These are phyloP conservation scores for Loxodes magnus DNA, from an alignment of 73 alveolate genomes.

Conservation along the genomic window DNA sequence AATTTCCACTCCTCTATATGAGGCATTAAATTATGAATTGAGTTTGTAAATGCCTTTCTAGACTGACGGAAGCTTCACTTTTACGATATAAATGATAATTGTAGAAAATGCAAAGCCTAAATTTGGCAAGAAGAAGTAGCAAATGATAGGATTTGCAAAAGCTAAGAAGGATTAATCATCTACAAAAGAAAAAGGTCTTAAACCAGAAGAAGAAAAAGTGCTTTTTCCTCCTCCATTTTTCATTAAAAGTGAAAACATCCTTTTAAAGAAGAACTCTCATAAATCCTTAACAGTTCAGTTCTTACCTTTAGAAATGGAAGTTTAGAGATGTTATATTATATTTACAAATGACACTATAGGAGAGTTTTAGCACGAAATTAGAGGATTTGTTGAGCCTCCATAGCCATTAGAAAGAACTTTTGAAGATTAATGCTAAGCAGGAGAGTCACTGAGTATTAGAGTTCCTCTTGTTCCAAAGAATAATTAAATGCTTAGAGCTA, in stretches of 20 bases:
- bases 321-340: conserved; percentile 80
- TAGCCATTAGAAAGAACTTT: conserved; percentile 56
- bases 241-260: conserved; percentile 45
- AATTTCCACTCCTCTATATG: conserved; percentile 32
- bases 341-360: conserved; percentile 91
- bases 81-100: conserved; percentile 37
- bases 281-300: conserved; percentile 64
- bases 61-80: conserved; percentile 33
- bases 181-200: conserved; percentile 14
- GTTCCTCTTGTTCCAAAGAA: conserved; percentile 36
- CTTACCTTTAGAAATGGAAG: conserved; percentile 89
- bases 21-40: conserved; percentile 17
- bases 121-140: conserved; percentile 29
- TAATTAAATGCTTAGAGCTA: conserved; percentile 42
- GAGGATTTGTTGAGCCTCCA: conserved; percentile 91
- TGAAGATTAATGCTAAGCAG: conserved; percentile 63
- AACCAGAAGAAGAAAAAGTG: conserved; percentile 7
- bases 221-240: conserved; percentile 54
- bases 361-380: conserved; percentile 88
- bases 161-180: conserved; percentile 13
- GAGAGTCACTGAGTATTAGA: conserved; percentile 47
- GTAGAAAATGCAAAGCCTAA: conserved; percentile 18
- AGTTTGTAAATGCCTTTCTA: conserved; percentile 11
- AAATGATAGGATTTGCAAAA: conserved; percentile 12
- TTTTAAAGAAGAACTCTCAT: conserved; percentile 55